These are phyloP conservation scores for Annulohypoxylon maeteangense DNA, from an alignment of 495 filamentous ascomycete genomes.

Conservation along the genomic window DNA sequence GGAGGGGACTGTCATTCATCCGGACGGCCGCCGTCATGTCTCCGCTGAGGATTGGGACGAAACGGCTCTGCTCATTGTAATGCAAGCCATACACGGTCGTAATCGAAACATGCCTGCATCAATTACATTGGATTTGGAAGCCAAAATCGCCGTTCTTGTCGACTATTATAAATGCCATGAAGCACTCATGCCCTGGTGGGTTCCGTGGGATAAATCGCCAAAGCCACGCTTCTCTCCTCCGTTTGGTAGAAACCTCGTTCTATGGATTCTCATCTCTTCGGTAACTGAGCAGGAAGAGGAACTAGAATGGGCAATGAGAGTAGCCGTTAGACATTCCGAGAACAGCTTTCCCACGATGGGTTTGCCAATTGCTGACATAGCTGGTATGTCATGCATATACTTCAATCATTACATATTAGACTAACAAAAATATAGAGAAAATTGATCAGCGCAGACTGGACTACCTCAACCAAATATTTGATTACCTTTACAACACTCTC, in stretches of 20 bases:
- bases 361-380: conserved; percentile 12
- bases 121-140: conserved; percentile 59
- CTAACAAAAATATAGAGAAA: conserved; percentile 2
- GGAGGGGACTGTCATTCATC: conserved; percentile 46
- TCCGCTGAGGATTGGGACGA: conserved; percentile 52
- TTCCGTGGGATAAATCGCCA: conserved; percentile 54
- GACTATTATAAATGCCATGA: conserved; percentile 63
- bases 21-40: conserved; percentile 58
- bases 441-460: neutral
- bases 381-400: neutral
- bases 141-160: conserved; percentile 61
- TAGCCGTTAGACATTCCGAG: neutral
- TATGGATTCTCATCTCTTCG: conserved; percentile 8
- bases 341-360: neutral
- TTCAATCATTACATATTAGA: neutral
- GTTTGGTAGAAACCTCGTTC: conserved; percentile 4
- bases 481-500: neutral
- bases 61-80: conserved; percentile 57
- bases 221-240: neutral
- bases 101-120: conserved; percentile 53
- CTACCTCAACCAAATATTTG: neutral
- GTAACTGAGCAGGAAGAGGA: neutral
- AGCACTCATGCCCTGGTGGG: conserved; percentile 53
- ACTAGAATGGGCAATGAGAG: neutral
- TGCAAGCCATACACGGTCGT: conserved; percentile 63